phyloP scores from a whole-genome alignment of 2,329 filamentous ascomycete genomes.

The Nigrograna mackinnonii region DNA sequence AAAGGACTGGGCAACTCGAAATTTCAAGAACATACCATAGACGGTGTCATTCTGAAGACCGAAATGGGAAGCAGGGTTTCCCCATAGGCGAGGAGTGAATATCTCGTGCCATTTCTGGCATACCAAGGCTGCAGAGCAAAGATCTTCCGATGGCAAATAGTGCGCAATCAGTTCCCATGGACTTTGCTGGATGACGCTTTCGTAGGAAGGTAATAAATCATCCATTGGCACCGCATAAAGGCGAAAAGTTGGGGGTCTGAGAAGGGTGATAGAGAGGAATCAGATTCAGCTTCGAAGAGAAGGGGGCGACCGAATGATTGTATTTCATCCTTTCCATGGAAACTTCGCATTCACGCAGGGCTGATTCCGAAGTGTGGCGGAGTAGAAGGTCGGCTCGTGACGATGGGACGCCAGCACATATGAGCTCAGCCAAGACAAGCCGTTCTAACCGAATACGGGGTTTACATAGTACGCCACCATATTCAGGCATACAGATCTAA shows the following conservation, averaged over 20 bases:
- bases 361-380: neutral
- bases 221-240: conserved; percentile 48
- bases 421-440: neutral
- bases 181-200: conserved; percentile 58
- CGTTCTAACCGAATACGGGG: too few relatives aligned
- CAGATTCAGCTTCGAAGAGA: neutral
- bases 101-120: conserved; percentile 60
- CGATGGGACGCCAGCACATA: neutral
- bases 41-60: conserved; percentile 63
- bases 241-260: neutral
- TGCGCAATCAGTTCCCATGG: conserved; percentile 60
- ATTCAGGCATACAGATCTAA: too few relatives aligned
- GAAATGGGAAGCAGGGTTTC: conserved; percentile 65
- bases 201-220: conserved; percentile 63
- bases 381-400: neutral
- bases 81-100: conserved; percentile 65
- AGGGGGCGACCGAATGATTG: neutral
- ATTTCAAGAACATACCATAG: conserved; percentile 46
- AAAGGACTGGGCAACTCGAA: neutral
- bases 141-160: conserved; percentile 59
- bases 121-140: conserved; percentile 60
- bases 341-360: neutral
- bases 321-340: neutral
- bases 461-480: too few relatives aligned
- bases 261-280: neutral